Percentiles rank a stretch among this genome's conserved stretches.
Evolutionary conservation across 2,329 filamentous ascomycete species (phyloP).

Genomic region (Alternaria triticina): DNA sequence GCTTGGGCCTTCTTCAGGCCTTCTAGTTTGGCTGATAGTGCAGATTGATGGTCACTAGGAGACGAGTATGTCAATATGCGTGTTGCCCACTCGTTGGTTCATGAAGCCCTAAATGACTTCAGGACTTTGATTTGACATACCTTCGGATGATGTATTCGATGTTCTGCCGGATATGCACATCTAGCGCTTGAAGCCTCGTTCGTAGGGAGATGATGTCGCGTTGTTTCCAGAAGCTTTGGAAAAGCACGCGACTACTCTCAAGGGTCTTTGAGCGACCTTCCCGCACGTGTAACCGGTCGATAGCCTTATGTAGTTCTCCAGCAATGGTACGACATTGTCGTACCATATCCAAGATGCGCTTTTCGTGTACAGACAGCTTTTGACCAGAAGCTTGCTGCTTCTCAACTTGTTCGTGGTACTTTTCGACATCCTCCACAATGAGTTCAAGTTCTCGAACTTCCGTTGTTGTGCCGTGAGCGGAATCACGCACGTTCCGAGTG

Average conservation of each 20-base stretch:
- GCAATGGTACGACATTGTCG: neutral
- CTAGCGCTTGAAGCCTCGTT: neutral
- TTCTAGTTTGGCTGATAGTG: too few species aligned
- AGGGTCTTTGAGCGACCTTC: neutral
- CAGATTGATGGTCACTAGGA: too few species aligned
- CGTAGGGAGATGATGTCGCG: neutral
- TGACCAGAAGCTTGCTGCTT: neutral
- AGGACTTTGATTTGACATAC: too few species aligned
- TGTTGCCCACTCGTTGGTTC: too few species aligned
- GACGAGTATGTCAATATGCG: neutral
- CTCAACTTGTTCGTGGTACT: accelerated
- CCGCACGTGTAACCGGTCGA: neutral
- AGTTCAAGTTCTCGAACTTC: neutral
- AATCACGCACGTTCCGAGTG: neutral
- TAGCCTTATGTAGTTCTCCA: neutral
- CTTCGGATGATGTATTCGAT: neutral
- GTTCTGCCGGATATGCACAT: accelerated
- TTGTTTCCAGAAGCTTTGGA: neutral
- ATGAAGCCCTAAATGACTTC: too few species aligned
- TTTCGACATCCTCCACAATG: neutral
- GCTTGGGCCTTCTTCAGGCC: too few species aligned
- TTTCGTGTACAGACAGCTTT: neutral
- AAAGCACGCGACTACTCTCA: neutral
- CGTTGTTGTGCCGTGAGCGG: neutral
- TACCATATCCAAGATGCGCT: neutral